Evolutionary conservation across 2,329 filamentous ascomycete genomes (phyloP).

Genomic region (Diaporthe velutina): DNA sequence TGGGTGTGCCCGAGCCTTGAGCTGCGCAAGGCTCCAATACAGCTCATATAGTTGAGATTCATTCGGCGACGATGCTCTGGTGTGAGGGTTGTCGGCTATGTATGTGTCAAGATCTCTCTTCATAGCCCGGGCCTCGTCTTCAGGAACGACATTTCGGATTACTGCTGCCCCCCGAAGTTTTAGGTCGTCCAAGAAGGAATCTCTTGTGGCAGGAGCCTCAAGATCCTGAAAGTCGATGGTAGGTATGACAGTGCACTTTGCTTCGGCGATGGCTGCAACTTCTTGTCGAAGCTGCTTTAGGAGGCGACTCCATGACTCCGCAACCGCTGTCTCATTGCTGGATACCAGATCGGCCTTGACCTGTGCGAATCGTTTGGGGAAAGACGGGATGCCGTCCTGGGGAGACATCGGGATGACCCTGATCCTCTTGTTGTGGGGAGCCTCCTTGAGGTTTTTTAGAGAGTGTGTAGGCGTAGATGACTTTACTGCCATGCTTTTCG

Average conservation of each 20-base stretch:
- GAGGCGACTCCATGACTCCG: slow-evolving; percentile 55
- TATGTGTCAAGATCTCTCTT: slow-evolving; percentile 67
- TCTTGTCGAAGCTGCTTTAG: slow-evolving; percentile 53
- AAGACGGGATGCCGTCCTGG: slow-evolving; percentile 46
- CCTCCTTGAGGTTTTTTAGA: not conserved
- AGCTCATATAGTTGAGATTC: slow-evolving; percentile 52
- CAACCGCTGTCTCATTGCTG: slow-evolving; percentile 53
- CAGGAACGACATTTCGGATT: slow-evolving; percentile 49
- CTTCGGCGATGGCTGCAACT: slow-evolving; percentile 52
- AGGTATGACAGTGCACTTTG: slow-evolving; percentile 54
- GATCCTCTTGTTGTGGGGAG: slow-evolving; percentile 18
- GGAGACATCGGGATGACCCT: slow-evolving; percentile 35
- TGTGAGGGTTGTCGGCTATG: slow-evolving; percentile 61
- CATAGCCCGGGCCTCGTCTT: slow-evolving; percentile 52
- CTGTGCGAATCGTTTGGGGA: slow-evolving; percentile 55
- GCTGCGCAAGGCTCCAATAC: slow-evolving; percentile 56
- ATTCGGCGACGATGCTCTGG: slow-evolving; percentile 46
- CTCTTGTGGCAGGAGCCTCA: slow-evolving; percentile 30
- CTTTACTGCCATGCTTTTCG: slow-evolving; percentile 25
- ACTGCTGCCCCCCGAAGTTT: slow-evolving; percentile 49
- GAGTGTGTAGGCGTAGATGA: not conserved
- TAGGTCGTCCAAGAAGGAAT: slow-evolving; percentile 47
- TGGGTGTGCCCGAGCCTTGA: slow-evolving; percentile 54
- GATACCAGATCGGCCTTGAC: slow-evolving; percentile 55
- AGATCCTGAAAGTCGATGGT: slow-evolving; percentile 57